phyloP scores from a whole-genome alignment of 2,329 filamentous ascomycete genomes.

The Exophiala mesophila region DNA sequence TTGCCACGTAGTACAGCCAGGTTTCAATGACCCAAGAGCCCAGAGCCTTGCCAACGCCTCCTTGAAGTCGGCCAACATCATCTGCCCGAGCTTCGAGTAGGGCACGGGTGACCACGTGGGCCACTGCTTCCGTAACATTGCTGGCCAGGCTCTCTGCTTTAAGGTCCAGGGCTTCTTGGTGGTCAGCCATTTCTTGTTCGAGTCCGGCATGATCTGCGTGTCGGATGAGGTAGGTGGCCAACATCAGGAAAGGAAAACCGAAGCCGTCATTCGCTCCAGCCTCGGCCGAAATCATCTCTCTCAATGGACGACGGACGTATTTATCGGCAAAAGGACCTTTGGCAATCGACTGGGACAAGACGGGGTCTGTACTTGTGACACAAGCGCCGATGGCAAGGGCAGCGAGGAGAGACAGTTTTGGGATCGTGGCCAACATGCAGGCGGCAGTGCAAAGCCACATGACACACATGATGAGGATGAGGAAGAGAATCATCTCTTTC shows the following conservation, averaged over 20 bases:
- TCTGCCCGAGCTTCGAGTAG: conserved; percentile 12
- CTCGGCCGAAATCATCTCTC: conserved; percentile 36
- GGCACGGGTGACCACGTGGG: background rate
- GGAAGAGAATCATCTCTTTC: conserved; percentile 51
- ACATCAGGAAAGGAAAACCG: conserved; percentile 57
- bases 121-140: conserved; percentile 21
- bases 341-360: conserved; percentile 59
- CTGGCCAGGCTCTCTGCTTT: conserved; percentile 20
- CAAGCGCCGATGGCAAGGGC: conserved; percentile 57
- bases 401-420: conserved; percentile 50
- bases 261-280: conserved; percentile 40
- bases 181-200: conserved; percentile 14
- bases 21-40: conserved; percentile 58
- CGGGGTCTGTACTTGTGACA: conserved; percentile 58
- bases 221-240: conserved; percentile 54
- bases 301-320: conserved; percentile 52
- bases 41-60: conserved; percentile 49
- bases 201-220: conserved; percentile 41
- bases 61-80: conserved; percentile 49
- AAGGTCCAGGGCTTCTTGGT: background rate
- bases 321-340: conserved; percentile 61
- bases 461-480: conserved; percentile 57
- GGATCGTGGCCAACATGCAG: conserved; percentile 53
- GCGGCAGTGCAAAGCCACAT: conserved; percentile 58
- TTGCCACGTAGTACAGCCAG: conserved; percentile 54